phyloP scores from a whole-genome alignment of 1,284 basidiomycete species.

The Volvariella surrecta region DNA sequence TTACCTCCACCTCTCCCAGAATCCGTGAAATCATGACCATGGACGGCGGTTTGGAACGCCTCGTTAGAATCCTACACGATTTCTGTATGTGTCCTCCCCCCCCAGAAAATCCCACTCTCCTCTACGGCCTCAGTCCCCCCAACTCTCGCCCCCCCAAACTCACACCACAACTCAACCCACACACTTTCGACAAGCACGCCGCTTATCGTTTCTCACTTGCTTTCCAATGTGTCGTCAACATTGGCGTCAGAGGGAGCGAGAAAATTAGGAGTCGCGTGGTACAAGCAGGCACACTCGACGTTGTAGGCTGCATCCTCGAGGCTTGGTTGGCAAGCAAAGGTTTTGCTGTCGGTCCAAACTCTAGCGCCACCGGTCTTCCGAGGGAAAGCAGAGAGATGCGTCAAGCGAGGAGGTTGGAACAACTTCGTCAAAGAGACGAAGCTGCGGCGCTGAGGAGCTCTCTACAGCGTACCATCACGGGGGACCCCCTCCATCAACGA shows the following conservation, averaged over 20 bases:
- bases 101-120: conserved; percentile 60
- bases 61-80: conserved; percentile 88
- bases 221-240: conserved; percentile 97
- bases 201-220: conserved; percentile 85
- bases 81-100: conserved; percentile 74
- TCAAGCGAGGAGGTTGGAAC: conserved; percentile 45
- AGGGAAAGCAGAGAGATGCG: conserved; percentile 68
- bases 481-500: conserved; percentile 17
- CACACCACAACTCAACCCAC: conserved; percentile 54
- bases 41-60: conserved; percentile 94
- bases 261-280: conserved; percentile 89
- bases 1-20: conserved; percentile 94
- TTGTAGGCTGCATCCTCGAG: conserved; percentile 92
- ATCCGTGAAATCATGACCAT: conserved; percentile 98
- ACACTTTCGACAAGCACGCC: conserved; percentile 72
- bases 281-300: conserved; percentile 91
- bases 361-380: conserved; percentile 52
- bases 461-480: conserved; percentile 41
- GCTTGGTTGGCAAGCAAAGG: conserved; percentile 85
- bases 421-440: conserved; percentile 47
- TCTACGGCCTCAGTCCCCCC: conserved; percentile 67
- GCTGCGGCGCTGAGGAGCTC: conserved; percentile 49
- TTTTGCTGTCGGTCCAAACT: conserved; percentile 65
- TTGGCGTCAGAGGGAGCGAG: conserved; percentile 95
- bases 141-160: conserved; percentile 43